These are phyloP conservation scores for Pseudogymnoascus sp. DNA, from an alignment of 2,329 filamentous ascomycete species.

Conservation along the genomic window DNA sequence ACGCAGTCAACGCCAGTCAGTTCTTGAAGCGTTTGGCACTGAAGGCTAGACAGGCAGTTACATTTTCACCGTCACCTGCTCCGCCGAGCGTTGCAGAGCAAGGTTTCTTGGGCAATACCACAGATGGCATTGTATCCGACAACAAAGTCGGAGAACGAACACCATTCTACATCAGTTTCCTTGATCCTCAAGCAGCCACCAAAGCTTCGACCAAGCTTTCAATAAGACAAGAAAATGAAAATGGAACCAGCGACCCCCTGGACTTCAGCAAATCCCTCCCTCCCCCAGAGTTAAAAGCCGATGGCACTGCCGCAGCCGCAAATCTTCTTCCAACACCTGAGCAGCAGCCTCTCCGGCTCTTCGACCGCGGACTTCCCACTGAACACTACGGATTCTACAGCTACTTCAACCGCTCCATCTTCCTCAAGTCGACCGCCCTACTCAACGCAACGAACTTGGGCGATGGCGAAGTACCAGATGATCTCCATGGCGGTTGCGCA, in stretches of 20 bases:
- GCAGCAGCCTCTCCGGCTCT: constrained; percentile 77
- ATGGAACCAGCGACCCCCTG: constrained; percentile 16
- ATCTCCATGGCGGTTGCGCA: constrained; percentile 48
- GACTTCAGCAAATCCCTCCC: constrained; percentile 54
- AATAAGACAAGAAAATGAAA: not conserved
- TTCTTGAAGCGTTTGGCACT: constrained; percentile 26
- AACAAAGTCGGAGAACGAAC: constrained; percentile 78
- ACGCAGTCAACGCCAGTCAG: constrained; percentile 28
- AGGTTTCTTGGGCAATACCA: constrained; percentile 76
- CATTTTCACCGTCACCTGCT: constrained; percentile 38
- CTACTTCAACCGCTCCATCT: constrained; percentile 83
- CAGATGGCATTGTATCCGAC: constrained; percentile 59
- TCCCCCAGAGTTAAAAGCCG: constrained; percentile 50
- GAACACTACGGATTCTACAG: constrained; percentile 95
- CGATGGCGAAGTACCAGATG: constrained; percentile 38
- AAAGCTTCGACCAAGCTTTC: not conserved
- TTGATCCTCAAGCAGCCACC: constrained; percentile 32
- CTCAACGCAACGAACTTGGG: constrained; percentile 38
- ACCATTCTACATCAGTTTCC: constrained; percentile 77
- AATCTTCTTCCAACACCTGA: constrained; percentile 62
- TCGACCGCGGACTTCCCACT: constrained; percentile 68
- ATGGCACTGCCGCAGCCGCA: constrained; percentile 68
- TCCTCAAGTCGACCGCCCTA: constrained; percentile 55
- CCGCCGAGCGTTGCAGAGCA: constrained; percentile 53
- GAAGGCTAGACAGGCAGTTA: constrained; percentile 29